Evolutionary conservation across 148 eudicot species (phyloP).

Genomic region (Nepenthes mirabilis): DNA sequence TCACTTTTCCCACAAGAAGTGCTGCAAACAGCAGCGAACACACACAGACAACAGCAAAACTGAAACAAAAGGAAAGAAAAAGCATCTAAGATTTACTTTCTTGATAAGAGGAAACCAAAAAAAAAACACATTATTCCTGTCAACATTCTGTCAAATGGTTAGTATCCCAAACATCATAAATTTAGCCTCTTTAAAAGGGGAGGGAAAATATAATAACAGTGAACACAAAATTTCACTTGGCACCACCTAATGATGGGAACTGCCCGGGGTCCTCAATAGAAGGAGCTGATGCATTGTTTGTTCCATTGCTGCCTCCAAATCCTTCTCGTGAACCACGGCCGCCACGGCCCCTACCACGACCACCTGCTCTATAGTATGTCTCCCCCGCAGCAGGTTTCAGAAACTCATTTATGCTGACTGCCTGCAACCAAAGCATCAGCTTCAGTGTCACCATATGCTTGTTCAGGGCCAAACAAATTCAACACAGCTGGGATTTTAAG

Average conservation of each 20-base stretch:
- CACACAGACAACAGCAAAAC: too few species aligned
- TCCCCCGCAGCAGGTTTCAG: conserved; percentile 90
- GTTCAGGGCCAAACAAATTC: too few species aligned
- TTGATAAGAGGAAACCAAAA: background rate
- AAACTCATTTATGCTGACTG: conserved; percentile 82
- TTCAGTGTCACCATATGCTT: background rate
- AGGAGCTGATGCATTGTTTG: conserved; percentile 33
- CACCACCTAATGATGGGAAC: conserved; percentile 57
- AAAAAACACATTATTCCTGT: conserved; percentile 7
- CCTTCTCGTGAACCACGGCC: conserved; percentile 54
- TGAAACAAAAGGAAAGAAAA: too few species aligned
- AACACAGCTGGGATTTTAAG: too few species aligned
- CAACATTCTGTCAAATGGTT: background rate
- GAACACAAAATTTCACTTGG: conserved; percentile 1
- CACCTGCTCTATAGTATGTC: conserved; percentile 35
- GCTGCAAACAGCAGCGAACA: too few species aligned
- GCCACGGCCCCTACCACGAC: conserved; percentile 74
- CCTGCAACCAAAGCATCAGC: conserved; percentile 18
- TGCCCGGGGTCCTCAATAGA: conserved; percentile 69
- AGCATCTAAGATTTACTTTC: background rate
- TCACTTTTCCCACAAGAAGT: too few species aligned
- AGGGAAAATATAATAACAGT: conserved; percentile 1
- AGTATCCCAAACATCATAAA: background rate
- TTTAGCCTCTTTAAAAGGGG: background rate
- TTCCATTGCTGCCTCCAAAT: conserved; percentile 22